A percentile compares a stretch with the other conserved stretches of the same genome.
Evolutionary conservation across 805 yeast genomes (phyloP).

Genomic region (Wickerhamiella parazyma): DNA sequence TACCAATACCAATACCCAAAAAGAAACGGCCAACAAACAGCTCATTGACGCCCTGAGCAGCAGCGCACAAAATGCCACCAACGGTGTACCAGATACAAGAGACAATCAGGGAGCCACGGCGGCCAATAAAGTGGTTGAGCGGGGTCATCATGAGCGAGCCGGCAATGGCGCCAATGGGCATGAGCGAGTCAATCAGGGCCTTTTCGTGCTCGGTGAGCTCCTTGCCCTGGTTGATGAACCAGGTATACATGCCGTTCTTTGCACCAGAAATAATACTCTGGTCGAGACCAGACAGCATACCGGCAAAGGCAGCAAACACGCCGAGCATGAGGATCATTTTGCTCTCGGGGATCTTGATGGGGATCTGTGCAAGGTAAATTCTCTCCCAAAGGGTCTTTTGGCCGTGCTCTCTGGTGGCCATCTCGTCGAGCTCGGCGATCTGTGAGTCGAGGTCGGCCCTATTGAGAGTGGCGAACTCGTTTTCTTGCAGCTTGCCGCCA

Average conservation of each 20-base stretch:
- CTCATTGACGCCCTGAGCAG: constrained; percentile 33
- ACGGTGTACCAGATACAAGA: constrained; percentile 47
- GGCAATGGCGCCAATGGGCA: constrained; percentile 55
- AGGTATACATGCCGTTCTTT: constrained; percentile 34
- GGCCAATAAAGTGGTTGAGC: constrained; percentile 40
- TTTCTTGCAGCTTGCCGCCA: not conserved
- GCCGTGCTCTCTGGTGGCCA: not conserved
- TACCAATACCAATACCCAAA: constrained; percentile 51
- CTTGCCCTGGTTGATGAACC: constrained; percentile 20
- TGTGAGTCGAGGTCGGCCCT: not conserved
- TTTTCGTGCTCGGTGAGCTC: constrained; percentile 31
- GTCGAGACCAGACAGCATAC: constrained; percentile 51
- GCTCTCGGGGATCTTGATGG: constrained; percentile 20
- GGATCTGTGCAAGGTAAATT: not conserved
- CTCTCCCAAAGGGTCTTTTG: not conserved
- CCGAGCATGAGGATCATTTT: constrained; percentile 39
- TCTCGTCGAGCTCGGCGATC: not conserved
- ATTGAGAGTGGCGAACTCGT: not conserved
- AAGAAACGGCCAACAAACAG: constrained; percentile 48
- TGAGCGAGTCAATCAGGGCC: constrained; percentile 42
- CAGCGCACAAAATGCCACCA: constrained; percentile 49
- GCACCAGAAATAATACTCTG: constrained; percentile 59
- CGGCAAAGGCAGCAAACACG: constrained; percentile 46
- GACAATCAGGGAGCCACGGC: constrained; percentile 39
- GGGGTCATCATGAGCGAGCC: constrained; percentile 51